These are phyloP conservation scores for Stropharia rugosoannulata DNA, from an alignment of 768 basidiomycete species.

Conservation along the genomic window DNA sequence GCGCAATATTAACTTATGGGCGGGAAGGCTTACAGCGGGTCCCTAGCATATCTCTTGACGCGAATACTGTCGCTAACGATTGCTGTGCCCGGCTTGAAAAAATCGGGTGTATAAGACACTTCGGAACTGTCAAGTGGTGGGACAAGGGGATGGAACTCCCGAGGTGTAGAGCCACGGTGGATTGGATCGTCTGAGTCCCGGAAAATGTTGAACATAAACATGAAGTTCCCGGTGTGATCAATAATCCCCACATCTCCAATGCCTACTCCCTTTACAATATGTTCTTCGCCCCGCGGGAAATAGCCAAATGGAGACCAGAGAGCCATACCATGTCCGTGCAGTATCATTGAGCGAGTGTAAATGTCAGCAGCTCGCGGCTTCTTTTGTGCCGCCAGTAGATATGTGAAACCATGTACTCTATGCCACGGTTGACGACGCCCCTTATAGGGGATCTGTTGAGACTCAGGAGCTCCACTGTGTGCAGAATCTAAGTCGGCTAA, in stretches of 20 bases:
- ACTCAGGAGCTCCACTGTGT: too few relatives aligned
- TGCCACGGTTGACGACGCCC: too few relatives aligned
- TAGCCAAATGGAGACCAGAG: slow-evolving; percentile 4
- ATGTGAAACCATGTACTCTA: too few relatives aligned
- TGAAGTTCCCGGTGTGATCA: slow-evolving; percentile 1
- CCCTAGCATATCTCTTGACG: not conserved
- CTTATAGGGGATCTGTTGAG: too few relatives aligned
- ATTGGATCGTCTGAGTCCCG: slow-evolving; percentile 5
- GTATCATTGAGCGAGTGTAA: slow-evolving; percentile 3
- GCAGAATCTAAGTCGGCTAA: too few relatives aligned
- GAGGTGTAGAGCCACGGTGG: not conserved
- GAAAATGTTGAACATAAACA: slow-evolving; percentile 14
- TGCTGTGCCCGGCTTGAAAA: slow-evolving; percentile 1
- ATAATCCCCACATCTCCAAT: slow-evolving; percentile 14
- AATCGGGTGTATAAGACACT: not conserved
- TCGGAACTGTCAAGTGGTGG: not conserved
- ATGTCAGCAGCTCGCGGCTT: not conserved
- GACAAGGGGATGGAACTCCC: slow-evolving; percentile 2
- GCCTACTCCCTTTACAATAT: slow-evolving; percentile 1
- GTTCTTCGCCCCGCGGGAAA: not conserved
- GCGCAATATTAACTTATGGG: too few relatives aligned
- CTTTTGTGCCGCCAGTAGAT: too few relatives aligned
- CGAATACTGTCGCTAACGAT: slow-evolving; percentile 1
- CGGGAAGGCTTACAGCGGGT: not conserved
- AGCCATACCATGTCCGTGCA: slow-evolving; percentile 8